Base-by-base conservation (phyloP, 2,329 filamentous ascomycete species). In the Xylariaceae sp. region DNA sequence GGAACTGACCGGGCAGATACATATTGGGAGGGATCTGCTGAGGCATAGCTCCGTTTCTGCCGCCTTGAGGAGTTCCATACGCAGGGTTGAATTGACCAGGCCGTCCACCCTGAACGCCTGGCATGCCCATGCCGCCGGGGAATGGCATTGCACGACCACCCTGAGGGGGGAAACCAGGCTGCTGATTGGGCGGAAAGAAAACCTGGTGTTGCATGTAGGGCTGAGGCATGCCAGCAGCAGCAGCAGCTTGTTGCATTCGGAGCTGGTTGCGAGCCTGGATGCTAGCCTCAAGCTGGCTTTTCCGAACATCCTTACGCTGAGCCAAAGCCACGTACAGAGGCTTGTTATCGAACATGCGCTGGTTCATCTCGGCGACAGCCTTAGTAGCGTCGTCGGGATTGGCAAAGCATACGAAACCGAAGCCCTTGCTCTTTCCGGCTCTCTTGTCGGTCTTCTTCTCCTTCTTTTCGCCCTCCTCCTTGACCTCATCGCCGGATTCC, bases 331-430 rank as follows among this genome's bases (percentile, higher is more conserved):
- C 94, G 71, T 99, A 99, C 58, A 99, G 82, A 55, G 94, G 94
- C 85, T 99, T 99, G 78, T 83, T 84, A 73, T 91, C 88, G 65
- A 97, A 81, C 94, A 99, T 99, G 75, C 94, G 91, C 81, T 97
- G 92, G 81, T 99, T 99, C 90, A 97, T 96, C 76, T 99, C 94
- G 58, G 91, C 91, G 62, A 99, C 92, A 62, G 94, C 94, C 85
- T 97, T 97, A 77, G 92, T 96, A 63, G 94, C 94, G 74, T 99
- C 94, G 68, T 99, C 94, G 58, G 94, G 91, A 81, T 95, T 97
- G 83, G 89, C 94, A 81, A 99, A 99, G 88, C 94, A 99, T 70
- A 99, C 94, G 74, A 99, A 99, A 68, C 94, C 94, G 73, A 99
- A 99, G 73, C 94, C 94, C 83, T 97, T 99, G 87, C 91, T 96